These are phyloP conservation scores for Eucalyptus brandiana DNA, from an alignment of 345 rosid species.

Conservation along the genomic window DNA sequence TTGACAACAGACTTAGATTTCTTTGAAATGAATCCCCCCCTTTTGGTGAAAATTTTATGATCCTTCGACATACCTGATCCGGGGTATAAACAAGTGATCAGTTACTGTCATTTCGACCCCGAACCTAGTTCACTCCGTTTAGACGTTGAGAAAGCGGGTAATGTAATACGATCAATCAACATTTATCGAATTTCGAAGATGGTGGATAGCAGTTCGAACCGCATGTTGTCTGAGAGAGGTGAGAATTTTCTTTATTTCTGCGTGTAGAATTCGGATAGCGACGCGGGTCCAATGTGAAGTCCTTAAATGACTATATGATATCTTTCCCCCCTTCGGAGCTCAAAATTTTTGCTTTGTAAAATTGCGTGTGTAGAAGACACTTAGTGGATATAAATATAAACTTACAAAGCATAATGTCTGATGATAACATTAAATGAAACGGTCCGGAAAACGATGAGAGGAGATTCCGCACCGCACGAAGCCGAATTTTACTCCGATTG, in stretches of 20 bases:
- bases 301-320: too few relatives aligned
- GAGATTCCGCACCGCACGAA: background rate
- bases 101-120: background rate
- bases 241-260: background rate
- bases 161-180: background rate
- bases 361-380: background rate
- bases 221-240: background rate
- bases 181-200: background rate
- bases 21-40: background rate
- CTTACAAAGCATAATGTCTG: background rate
- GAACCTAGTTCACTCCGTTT: background rate
- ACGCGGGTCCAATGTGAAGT: background rate
- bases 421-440: background rate
- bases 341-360: background rate
- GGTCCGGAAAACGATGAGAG: background rate
- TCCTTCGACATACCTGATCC: background rate
- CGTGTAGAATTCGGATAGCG: background rate
- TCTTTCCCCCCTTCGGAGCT: background rate
- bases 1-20: background rate
- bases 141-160: background rate
- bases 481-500: background rate
- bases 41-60: background rate
- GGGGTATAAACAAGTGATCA: background rate
- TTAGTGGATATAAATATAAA: too few relatives aligned
- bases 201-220: background rate